phyloP scores from a whole-genome alignment of 108 stramenopile species.

The Fistulifera solaris region DNA sequence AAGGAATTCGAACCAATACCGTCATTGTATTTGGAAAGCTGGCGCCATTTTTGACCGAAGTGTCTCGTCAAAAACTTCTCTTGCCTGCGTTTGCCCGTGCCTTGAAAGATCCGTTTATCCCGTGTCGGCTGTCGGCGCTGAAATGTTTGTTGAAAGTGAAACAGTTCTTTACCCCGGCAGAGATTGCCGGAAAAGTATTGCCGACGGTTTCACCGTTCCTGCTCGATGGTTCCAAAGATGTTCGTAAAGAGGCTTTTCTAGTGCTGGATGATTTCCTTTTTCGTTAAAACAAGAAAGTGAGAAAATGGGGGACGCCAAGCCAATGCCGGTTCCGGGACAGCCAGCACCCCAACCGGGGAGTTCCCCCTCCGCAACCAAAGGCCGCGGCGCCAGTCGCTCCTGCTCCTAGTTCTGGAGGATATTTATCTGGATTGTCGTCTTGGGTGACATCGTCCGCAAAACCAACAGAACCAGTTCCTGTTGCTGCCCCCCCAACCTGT shows the following conservation, averaged over 20 bases:
- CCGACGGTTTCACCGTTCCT: constrained; percentile 52
- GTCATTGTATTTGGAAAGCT: constrained; percentile 79
- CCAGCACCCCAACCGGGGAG: neutral
- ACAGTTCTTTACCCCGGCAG: constrained; percentile 49
- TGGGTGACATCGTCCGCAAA: constrained; percentile 52
- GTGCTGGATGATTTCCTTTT: constrained; percentile 44
- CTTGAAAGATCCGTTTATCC: constrained; percentile 73
- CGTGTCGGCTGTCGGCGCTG: constrained; percentile 70
- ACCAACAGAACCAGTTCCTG: constrained; percentile 13
- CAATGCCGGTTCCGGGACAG: constrained; percentile 2
- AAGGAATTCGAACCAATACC: constrained; percentile 78
- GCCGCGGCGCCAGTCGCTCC: constrained; percentile 15
- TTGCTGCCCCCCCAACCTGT: constrained; percentile 7
- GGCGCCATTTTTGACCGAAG: constrained; percentile 53
- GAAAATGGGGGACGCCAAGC: constrained; percentile 26
- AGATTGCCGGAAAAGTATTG: constrained; percentile 54
- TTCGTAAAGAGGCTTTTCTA: constrained; percentile 65
- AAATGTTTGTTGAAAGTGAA: constrained; percentile 31
- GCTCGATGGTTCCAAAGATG: constrained; percentile 57
- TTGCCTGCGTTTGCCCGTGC: constrained; percentile 66
- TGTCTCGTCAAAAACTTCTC: constrained; percentile 62
- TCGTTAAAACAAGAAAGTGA: constrained; percentile 51
- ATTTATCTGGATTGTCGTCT: constrained; percentile 58
- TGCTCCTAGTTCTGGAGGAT: constrained; percentile 29
- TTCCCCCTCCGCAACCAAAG: neutral